phyloP scores from a whole-genome alignment of 1,139 yeast genomes.

The Geotrichum europaeum region DNA sequence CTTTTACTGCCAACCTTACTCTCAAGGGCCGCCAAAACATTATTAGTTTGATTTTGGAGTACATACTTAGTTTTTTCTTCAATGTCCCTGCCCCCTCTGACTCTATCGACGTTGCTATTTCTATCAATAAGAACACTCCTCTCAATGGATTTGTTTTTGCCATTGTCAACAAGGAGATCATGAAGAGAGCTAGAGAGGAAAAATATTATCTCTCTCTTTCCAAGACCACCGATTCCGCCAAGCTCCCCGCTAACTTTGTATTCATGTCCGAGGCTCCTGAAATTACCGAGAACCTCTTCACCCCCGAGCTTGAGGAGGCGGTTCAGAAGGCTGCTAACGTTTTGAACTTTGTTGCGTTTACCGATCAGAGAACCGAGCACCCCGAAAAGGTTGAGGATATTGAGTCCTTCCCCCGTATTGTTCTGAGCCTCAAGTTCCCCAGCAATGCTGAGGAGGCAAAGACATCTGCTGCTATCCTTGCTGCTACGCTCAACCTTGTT shows the following conservation, averaged over 20 bases:
- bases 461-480: constrained; percentile 45
- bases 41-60: constrained; percentile 56
- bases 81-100: constrained; percentile 45
- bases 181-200: constrained; percentile 69
- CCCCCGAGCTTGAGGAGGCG: constrained; percentile 47
- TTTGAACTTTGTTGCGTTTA: constrained; percentile 64
- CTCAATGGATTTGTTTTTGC: constrained; percentile 68
- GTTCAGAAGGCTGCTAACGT: constrained; percentile 47
- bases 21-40: constrained; percentile 79
- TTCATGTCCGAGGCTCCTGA: constrained; percentile 88
- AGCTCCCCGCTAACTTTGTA: constrained; percentile 67
- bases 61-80: constrained; percentile 50
- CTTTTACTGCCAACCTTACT: constrained; percentile 54
- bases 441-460: constrained; percentile 42
- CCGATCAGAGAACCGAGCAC: constrained; percentile 70
- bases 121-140: constrained; percentile 47
- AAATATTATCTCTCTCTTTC: constrained; percentile 83
- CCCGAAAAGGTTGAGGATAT: constrained; percentile 51
- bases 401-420: constrained; percentile 50
- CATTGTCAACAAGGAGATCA: constrained; percentile 74
- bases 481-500: constrained; percentile 47
- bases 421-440: constrained; percentile 48
- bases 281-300: constrained; percentile 59
- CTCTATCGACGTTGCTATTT: constrained; percentile 46
- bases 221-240: constrained; percentile 63